These are phyloP conservation scores for Nigrograna mackinnonii DNA, from an alignment of 2,329 filamentous ascomycete species.

Conservation along the genomic window DNA sequence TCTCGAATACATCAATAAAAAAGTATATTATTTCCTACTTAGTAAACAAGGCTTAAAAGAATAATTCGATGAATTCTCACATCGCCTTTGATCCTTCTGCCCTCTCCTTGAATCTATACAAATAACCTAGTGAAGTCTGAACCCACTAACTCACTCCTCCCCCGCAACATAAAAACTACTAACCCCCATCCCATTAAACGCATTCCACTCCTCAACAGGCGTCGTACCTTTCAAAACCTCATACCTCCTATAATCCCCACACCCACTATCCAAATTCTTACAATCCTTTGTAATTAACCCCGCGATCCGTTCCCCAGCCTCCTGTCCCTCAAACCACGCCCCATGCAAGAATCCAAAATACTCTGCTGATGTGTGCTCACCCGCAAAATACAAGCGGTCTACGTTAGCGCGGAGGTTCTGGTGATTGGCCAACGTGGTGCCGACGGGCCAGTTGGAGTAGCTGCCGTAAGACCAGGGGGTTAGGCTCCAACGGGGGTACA, in stretches of 20 bases:
- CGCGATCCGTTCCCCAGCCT: conserved; percentile 35
- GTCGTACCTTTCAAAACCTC: conserved; percentile 36
- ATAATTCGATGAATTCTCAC: too few relatives aligned
- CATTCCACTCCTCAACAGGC: conserved; percentile 26
- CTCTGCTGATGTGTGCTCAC: conserved; percentile 64
- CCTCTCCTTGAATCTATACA: too few relatives aligned
- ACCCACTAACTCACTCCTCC: background rate
- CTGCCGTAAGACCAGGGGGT: conserved; percentile 59
- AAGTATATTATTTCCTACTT: too few relatives aligned
- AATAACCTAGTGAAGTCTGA: too few relatives aligned
- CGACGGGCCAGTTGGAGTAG: conserved; percentile 70
- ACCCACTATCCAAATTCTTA: conserved; percentile 23
- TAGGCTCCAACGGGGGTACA: conserved; percentile 63
- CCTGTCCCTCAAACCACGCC: conserved; percentile 39
- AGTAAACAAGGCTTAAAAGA: too few relatives aligned
- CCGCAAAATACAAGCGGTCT: conserved; percentile 65
- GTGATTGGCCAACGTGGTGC: conserved; percentile 66
- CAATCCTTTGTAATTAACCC: conserved; percentile 28
- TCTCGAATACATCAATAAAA: too few relatives aligned
- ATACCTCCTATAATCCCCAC: conserved; percentile 30
- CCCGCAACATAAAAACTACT: conserved; percentile 27
- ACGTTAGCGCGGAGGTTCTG: conserved; percentile 70
- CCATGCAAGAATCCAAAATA: conserved; percentile 69
- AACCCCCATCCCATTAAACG: conserved; percentile 31
- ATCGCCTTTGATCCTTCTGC: too few relatives aligned